Base-by-base conservation (phyloP, 371 early-diverging fungal genomes). In the Rhizomucor miehei region DNA sequence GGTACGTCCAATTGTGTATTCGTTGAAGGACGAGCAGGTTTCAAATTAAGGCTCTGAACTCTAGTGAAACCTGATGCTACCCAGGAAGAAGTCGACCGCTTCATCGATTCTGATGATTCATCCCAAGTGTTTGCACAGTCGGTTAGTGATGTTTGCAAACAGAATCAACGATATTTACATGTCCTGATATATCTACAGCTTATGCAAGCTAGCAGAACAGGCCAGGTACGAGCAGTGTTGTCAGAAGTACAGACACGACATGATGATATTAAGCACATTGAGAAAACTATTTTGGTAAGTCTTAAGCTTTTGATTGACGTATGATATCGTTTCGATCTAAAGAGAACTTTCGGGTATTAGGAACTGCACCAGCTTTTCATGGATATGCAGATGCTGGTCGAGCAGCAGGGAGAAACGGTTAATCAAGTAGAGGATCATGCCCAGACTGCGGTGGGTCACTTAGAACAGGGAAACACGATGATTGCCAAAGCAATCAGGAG, bases 311-410 rank as follows among this genome's bases (percentile, higher is more conserved):
- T 11, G 14, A 10, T 10, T 9, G 38, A 38, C 9, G 38, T 16
- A 6, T 14, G 3, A 19, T 14, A 3, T 41, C 6, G 16, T 14
- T n/a, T 8, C 29, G 8, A 29, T 29, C 29, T 3, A 29, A 29
- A 5, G n/a, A 53, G 6, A 29, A 11, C 16, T 20, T 4, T 16
- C 29, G n/a, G 16, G 8, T 34, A 13, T n/a, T 43, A 60, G 60
- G 62, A 61, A 61, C 37, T 61, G 10, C 48, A 58, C 24, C 52
- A 59, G 37, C 44, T 59, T 8, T 60, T 51, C 19, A 71, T 81
- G 25, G 91, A 92, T 64, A 89, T 92, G 91, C 78, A 86, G 16
- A 88, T 89, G 44, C 67, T 91, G 25, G 90, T 91, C 1, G 81
- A 84, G 20, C 80, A 82, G n/a, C 91, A 91, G 62, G 91, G 86